phyloP scores from a whole-genome alignment of 2,329 filamentous ascomycete genomes.

The Orbilia blumenaviensis region DNA sequence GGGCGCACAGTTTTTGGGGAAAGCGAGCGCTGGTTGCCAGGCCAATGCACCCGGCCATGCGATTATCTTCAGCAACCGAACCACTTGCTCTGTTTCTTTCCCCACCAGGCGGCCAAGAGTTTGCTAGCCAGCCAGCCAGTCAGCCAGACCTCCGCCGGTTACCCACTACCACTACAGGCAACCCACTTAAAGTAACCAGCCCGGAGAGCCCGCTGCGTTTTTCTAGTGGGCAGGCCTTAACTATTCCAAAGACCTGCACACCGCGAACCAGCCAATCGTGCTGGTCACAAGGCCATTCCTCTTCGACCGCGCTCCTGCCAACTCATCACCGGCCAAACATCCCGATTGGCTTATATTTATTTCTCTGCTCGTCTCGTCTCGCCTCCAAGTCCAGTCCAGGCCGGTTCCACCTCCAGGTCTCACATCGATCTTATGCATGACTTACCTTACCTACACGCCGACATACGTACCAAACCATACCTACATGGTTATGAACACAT shows the following conservation, averaged over 20 bases:
- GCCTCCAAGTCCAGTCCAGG: too few species aligned
- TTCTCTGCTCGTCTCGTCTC: not conserved
- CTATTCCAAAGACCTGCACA: not conserved
- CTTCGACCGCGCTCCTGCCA: slow-evolving; percentile 38
- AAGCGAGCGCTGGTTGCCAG: slow-evolving; percentile 22
- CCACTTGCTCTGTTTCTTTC: not conserved
- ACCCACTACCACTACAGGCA: too few species aligned
- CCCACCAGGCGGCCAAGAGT: too few species aligned
- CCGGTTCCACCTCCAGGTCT: too few species aligned
- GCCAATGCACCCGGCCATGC: slow-evolving; percentile 31
- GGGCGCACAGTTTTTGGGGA: not conserved
- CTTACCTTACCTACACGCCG: too few species aligned
- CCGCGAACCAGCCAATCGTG: slow-evolving; percentile 18
- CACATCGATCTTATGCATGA: too few species aligned
- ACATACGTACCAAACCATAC: too few species aligned
- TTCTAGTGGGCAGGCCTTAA: not conserved
- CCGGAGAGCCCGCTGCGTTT: too few species aligned
- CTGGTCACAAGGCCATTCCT: slow-evolving; percentile 25
- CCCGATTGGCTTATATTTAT: slow-evolving; percentile 37
- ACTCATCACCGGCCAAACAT: slow-evolving; percentile 44
- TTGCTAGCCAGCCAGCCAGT: too few species aligned
- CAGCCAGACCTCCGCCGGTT: not conserved
- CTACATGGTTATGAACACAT: too few species aligned
- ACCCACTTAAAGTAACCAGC: too few species aligned
- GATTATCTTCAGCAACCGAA: not conserved